Conservation (phyloP, 2,329 filamentous ascomycete genomes). For the Colletotrichum lini region DNA sequence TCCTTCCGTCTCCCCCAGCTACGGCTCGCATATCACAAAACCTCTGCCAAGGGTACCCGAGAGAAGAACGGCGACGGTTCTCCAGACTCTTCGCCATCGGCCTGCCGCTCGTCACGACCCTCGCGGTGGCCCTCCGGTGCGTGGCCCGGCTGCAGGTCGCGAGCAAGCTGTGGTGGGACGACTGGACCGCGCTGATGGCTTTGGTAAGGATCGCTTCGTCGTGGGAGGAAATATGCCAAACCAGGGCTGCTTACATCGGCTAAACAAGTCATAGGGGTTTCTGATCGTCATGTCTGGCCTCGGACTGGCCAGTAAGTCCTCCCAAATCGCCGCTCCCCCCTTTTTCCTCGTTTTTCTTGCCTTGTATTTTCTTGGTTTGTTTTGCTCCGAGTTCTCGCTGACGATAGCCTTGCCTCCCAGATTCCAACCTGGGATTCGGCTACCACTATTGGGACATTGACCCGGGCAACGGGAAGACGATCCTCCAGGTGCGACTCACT, state of each 20-base stretch:
- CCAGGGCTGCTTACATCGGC: fast-evolving
- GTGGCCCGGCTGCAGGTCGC: constrained; percentile 22
- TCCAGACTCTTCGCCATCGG: constrained; percentile 24
- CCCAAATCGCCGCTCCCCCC: too few relatives aligned
- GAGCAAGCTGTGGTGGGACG: constrained; percentile 39
- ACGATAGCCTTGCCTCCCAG: neutral
- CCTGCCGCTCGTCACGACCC: constrained; percentile 13
- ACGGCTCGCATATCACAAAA: constrained; percentile 20
- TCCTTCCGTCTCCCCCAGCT: neutral
- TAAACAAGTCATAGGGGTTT: constrained; percentile 17
- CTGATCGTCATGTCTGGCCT: constrained; percentile 3
- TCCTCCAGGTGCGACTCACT: constrained; percentile 26
- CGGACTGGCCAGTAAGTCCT: constrained; percentile 19
- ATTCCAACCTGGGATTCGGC: constrained; percentile 42
- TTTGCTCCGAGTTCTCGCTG: neutral
- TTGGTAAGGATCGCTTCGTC: constrained; percentile 18
- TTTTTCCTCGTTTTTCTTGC: too few relatives aligned
- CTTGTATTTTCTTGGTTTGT: too few relatives aligned
- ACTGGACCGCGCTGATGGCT: constrained; percentile 32
- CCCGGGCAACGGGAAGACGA: constrained; percentile 28
- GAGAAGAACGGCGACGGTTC: constrained; percentile 2
- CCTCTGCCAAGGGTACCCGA: constrained; percentile 26
- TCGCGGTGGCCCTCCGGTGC: constrained; percentile 27
- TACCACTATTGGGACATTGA: constrained; percentile 46
- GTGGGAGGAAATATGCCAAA: too few relatives aligned